A percentile compares a stretch with the other conserved stretches of the same genome.
These are phyloP conservation scores for Diplodia mutila DNA, from an alignment of 2,329 filamentous ascomycete genomes.

Conservation along the genomic window DNA sequence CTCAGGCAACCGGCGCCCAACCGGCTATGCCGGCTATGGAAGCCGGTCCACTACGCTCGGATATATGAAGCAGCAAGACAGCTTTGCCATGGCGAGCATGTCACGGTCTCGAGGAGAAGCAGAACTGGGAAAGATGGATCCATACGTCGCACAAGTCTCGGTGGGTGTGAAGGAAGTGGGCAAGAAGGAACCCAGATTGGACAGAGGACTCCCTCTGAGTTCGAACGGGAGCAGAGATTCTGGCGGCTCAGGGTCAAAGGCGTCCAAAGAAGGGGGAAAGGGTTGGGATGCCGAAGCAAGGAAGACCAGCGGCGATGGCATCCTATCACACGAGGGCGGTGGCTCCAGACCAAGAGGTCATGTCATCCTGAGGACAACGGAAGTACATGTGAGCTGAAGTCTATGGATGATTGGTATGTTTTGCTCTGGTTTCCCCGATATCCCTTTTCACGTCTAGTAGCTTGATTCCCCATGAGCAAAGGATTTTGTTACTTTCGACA, in stretches of 20 bases:
- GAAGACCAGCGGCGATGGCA: constrained; percentile 19
- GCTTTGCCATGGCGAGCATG: constrained; percentile 4
- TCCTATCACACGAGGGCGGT: background rate
- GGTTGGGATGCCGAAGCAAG: constrained; percentile 17
- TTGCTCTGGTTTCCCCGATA: background rate
- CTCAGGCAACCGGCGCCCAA: background rate
- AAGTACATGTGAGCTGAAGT: constrained; percentile 17
- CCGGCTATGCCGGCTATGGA: constrained; percentile 7
- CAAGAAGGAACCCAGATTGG: background rate
- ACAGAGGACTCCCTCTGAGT: background rate
- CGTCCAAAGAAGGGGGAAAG: constrained; percentile 13
- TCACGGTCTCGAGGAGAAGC: background rate
- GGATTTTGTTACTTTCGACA: background rate
- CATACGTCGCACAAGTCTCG: constrained; percentile 19
- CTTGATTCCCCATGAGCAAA: background rate
- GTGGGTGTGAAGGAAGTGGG: background rate
- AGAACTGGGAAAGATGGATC: background rate
- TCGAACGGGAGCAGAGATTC: constrained; percentile 5
- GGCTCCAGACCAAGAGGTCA: background rate
- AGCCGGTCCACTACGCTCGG: constrained; percentile 4
- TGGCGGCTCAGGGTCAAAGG: background rate
- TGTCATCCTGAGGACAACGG: constrained; percentile 20
- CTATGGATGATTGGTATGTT: background rate
- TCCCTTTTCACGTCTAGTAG: background rate
- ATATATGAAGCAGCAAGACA: constrained; percentile 19